Conservation (phyloP, 2,329 filamentous ascomycete species). For the Cladophialophora exuberans region DNA sequence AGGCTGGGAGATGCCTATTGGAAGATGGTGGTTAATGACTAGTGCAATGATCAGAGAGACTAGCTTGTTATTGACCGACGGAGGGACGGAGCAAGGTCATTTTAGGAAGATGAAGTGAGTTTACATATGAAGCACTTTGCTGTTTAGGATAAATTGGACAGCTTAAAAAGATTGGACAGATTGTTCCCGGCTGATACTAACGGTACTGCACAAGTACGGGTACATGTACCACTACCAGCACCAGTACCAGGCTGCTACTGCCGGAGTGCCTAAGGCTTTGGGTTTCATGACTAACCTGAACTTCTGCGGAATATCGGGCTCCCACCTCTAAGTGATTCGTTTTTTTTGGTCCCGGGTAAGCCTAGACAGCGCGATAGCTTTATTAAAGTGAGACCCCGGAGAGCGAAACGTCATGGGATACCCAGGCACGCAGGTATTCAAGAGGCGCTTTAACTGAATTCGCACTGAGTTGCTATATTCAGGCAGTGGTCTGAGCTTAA, state of each 20-base stretch:
- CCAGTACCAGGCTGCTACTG: too few species aligned
- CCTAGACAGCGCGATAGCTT: too few species aligned
- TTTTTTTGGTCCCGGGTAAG: conserved; percentile 1
- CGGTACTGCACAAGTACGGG: too few species aligned
- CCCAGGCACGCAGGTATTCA: neutral
- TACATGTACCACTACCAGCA: too few species aligned
- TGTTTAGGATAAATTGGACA: too few species aligned
- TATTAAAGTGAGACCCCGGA: too few species aligned
- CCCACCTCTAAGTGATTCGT: neutral
- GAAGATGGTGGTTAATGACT: neutral
- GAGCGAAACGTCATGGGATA: conserved; percentile 9
- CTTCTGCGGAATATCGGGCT: conserved; percentile 10
- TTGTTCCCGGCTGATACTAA: too few species aligned
- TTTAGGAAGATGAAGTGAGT: conserved; percentile 21
- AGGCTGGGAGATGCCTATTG: neutral
- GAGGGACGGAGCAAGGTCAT: conserved; percentile 22
- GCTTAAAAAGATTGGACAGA: too few species aligned
- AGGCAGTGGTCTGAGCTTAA: conserved; percentile 13
- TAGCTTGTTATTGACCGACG: conserved; percentile 12
- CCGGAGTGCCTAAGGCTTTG: too few species aligned
- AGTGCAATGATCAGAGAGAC: conserved; percentile 4
- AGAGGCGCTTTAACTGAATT: neutral
- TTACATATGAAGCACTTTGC: conserved; percentile 2
- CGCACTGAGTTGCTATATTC: conserved; percentile 16
- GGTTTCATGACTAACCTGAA: too few species aligned